A percentile compares a stretch with the other conserved stretches of the same genome.
Evolutionary conservation across 371 early-diverging fungal species (phyloP).

Genomic region (Zychaea mexicana): DNA sequence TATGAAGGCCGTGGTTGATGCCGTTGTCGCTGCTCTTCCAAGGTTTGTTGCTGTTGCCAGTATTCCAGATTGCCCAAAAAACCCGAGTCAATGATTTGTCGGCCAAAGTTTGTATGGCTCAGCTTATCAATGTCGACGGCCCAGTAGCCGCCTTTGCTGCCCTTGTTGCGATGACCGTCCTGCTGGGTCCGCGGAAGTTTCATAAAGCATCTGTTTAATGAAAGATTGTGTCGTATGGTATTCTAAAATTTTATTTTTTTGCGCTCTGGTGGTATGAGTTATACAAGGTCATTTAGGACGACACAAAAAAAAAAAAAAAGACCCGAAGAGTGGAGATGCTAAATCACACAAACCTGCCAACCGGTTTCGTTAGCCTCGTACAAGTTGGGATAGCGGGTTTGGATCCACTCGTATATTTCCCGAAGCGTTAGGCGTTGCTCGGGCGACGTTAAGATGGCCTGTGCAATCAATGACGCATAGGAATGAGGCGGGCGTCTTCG

Average conservation of each 20-base stretch:
- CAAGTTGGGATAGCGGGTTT: slow-evolving; percentile 63
- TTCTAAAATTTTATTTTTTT: slow-evolving; percentile 46
- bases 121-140: slow-evolving; percentile 52
- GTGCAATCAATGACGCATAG: slow-evolving; percentile 73
- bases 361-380: slow-evolving; percentile 67
- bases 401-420: slow-evolving; percentile 75
- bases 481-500: slow-evolving; percentile 71
- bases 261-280: background rate
- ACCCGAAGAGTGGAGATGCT: background rate
- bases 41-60: slow-evolving; percentile 37
- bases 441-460: slow-evolving; percentile 63
- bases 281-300: background rate
- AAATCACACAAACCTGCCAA: slow-evolving; percentile 60
- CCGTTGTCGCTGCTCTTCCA: slow-evolving; percentile 28
- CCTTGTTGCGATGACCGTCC: slow-evolving; percentile 29
- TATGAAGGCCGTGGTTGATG: background rate
- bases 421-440: slow-evolving; percentile 63
- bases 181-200: slow-evolving; percentile 67
- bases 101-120: slow-evolving; percentile 42
- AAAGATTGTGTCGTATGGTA: slow-evolving; percentile 77
- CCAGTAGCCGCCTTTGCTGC: slow-evolving; percentile 66
- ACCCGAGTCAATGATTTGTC: slow-evolving; percentile 41
- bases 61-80: slow-evolving; percentile 41
- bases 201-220: slow-evolving; percentile 70
- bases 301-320: background rate